A percentile compares a stretch with the other conserved stretches of the same genome.
These are phyloP conservation scores for Aspergillus heteromorphus DNA, from an alignment of 495 filamentous ascomycete species.

Conservation along the genomic window DNA sequence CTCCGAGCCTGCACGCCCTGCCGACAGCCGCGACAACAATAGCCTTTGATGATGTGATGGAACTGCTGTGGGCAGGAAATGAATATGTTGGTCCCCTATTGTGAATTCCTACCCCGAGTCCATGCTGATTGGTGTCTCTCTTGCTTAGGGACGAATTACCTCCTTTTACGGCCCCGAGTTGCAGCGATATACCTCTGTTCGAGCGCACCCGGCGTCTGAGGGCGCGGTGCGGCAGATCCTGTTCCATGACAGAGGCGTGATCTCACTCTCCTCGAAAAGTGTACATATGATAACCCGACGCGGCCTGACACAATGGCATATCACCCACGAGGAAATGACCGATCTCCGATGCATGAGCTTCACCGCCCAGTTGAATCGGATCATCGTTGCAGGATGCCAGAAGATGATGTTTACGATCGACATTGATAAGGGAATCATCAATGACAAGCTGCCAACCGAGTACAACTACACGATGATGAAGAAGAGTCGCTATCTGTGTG, in stretches of 20 bases:
- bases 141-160: conserved; percentile 67
- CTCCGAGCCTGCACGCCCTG: conserved; percentile 55
- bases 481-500: conserved; percentile 81
- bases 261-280: conserved; percentile 69
- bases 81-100: conserved; percentile 59
- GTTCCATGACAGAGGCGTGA: conserved; percentile 79
- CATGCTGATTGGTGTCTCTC: conserved; percentile 4
- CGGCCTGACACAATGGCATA: conserved; percentile 80
- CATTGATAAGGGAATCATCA: conserved; percentile 74
- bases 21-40: conserved; percentile 65
- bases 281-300: conserved; percentile 81
- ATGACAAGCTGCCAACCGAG: conserved; percentile 66
- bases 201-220: conserved; percentile 60
- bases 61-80: conserved; percentile 88
- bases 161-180: conserved; percentile 83
- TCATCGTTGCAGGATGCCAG: conserved; percentile 83
- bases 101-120: too few species aligned
- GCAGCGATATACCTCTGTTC: conserved; percentile 72
- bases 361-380: conserved; percentile 75
- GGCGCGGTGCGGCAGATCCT: conserved; percentile 73
- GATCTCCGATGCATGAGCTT: conserved; percentile 92
- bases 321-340: conserved; percentile 69
- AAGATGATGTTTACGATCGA: conserved; percentile 86
- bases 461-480: conserved; percentile 87
- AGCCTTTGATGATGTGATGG: conserved; percentile 81